Evolutionary conservation across 495 filamentous ascomycete genomes (phyloP), one percentile per base, ranked within the genome.

Genomic region (Cryomyces antarcticus): DNA sequence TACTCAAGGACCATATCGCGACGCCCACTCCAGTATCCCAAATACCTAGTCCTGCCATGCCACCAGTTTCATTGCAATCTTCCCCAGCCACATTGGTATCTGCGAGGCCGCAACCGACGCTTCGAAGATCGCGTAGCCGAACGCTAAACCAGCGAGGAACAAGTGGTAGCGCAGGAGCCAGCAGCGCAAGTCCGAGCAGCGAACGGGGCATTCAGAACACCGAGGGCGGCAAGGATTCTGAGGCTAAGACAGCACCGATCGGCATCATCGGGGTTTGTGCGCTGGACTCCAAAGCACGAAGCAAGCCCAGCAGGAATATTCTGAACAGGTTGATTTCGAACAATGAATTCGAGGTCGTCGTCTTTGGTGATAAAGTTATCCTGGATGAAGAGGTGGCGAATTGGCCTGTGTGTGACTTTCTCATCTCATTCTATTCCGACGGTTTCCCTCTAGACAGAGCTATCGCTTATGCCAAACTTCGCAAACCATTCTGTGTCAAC

Each of bases 281-380:
- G 5, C 62, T 99, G 41, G 89, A 99, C 66, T 70, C 84, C 43
- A 99, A 99, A 62, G 92, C 89, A 31, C 72, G 89, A 47, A 93
- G 85, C 67, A 95, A 93, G 63, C 89, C 89, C 4, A 89, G 85
- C 52, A 69, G 89, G 44, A 96, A 93, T 51, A 96, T 96, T 44
- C 62, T 99, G 36, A 96, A 92, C 42, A 77, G 82, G 30, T 67
- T 99, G 36, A 84, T 94, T 44, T 70, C 80, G 27, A 84, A 86
- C 42, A 78, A 83, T 44, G 87, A 94, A 46, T 95, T 96, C 49
- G 87, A 99, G 52, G 84, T 93, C 27, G 76, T 88, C 31, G 84
- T 99, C 4, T 99, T 99, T 62, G 89, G 89, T 31, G 89, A 99
- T 59, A 99, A 99, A 56, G 83, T 93, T 40, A 96, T 99, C 48